Percentiles rank a stretch among this genome's conserved stretches.
Conservation (phyloP, 768 basidiomycete genomes). For the Suillus decipiens region DNA sequence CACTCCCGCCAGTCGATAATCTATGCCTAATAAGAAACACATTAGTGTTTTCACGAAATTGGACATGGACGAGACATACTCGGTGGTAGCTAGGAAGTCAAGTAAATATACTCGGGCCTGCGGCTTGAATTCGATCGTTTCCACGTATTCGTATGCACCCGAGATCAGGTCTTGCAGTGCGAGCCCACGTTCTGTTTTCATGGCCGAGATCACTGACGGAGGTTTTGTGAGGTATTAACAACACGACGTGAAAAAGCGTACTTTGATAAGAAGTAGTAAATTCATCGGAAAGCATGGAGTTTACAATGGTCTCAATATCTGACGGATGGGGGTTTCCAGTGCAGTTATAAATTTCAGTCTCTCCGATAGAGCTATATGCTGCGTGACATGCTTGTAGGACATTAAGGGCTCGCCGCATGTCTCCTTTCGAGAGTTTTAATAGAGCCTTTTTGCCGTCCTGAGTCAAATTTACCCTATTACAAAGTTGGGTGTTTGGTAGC, state of each 20-base stretch:
- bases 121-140: slow-evolving; percentile 82
- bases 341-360: slow-evolving; percentile 93
- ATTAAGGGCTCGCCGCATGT: slow-evolving; percentile 96
- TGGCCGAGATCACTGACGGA: slow-evolving; percentile 70
- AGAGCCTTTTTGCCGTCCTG: slow-evolving; percentile 86
- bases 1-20: slow-evolving; percentile 87
- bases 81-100: slow-evolving; percentile 92
- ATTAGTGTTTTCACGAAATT: slow-evolving; percentile 1
- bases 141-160: slow-evolving; percentile 89
- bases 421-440: slow-evolving; percentile 92
- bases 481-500: slow-evolving; percentile 7
- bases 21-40: slow-evolving; percentile 65
- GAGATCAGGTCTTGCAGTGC: slow-evolving; percentile 93
- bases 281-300: slow-evolving; percentile 94
- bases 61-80: slow-evolving; percentile 55
- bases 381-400: slow-evolving; percentile 98
- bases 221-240: neutral
- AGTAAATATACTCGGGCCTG: slow-evolving; percentile 88
- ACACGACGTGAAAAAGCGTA: slow-evolving; percentile 34
- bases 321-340: slow-evolving; percentile 95
- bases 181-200: slow-evolving; percentile 91
- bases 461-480: slow-evolving; percentile 76
- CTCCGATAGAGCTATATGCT: slow-evolving; percentile 86
- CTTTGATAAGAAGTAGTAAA: slow-evolving; percentile 90
- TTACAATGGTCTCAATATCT: slow-evolving; percentile 91